A percentile compares a stretch with the other conserved stretches of the same genome.
phyloP scores from a whole-genome alignment of 139 green algal species.

The Chlorella vulgaris region DNA sequence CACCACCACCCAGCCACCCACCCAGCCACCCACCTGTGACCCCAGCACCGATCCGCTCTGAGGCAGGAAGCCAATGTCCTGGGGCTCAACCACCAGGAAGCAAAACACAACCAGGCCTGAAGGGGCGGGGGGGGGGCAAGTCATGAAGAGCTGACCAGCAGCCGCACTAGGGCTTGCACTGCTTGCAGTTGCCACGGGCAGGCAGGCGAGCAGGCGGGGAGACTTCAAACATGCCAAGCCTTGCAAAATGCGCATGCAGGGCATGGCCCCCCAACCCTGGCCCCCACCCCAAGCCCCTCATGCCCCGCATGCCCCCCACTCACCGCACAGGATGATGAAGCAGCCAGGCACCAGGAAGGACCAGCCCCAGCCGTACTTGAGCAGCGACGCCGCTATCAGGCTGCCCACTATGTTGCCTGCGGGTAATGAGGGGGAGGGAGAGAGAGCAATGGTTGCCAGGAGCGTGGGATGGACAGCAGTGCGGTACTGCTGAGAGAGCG shows the following conservation, averaged over 20 bases:
- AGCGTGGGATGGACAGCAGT: no score
- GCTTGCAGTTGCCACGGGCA: not conserved
- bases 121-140: not conserved
- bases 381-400: constrained; percentile 73
- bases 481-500: no score
- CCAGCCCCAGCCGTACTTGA: constrained; percentile 89
- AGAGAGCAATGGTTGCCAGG: no score
- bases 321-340: constrained; percentile 44
- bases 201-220: no score
- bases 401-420: constrained; percentile 89
- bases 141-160: not conserved
- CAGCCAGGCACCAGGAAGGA: constrained; percentile 84
- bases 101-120: constrained; percentile 64
- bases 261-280: no score
- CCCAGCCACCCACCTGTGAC: constrained; percentile 19
- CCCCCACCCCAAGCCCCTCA: no score
- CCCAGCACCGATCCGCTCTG: constrained; percentile 43
- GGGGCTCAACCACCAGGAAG: constrained; percentile 84
- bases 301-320: no score
- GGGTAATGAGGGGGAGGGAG: not conserved
- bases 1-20: not conserved
- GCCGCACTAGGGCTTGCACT: not conserved
- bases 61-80: constrained; percentile 72
- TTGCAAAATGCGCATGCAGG: no score
- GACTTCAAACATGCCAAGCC: no score